These are phyloP conservation scores for Fusarium fracticaudum DNA, from an alignment of 2,329 filamentous ascomycete species.

Conservation along the genomic window DNA sequence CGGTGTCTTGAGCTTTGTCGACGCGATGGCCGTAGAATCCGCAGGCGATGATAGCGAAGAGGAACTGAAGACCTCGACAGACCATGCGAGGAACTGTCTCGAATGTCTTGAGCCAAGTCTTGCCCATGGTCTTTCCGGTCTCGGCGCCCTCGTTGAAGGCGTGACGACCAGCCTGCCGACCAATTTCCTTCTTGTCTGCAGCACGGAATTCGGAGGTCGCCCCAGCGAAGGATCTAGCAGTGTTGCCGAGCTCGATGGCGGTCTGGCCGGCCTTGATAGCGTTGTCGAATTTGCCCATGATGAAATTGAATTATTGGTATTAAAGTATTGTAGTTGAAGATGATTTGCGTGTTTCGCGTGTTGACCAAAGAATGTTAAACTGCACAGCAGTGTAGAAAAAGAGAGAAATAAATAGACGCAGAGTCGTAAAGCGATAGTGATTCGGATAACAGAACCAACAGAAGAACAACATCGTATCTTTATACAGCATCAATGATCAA, in stretches of 20 bases:
- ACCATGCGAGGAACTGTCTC: conserved; percentile 59
- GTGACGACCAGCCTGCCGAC: conserved; percentile 46
- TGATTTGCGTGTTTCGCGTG: not conserved
- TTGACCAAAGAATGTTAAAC: conserved; percentile 12
- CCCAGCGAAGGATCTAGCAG: conserved; percentile 41
- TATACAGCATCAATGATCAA: conserved; percentile 15
- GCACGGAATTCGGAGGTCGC: conserved; percentile 45
- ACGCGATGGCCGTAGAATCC: conserved; percentile 74
- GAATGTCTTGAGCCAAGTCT: conserved; percentile 57
- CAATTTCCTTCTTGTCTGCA: conserved; percentile 48
- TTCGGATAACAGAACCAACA: not conserved
- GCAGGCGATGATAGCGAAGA: conserved; percentile 73
- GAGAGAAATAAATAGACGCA: not conserved
- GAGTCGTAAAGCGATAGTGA: conserved; percentile 4
- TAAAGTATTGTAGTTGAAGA: not conserved
- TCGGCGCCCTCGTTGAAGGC: conserved; percentile 49
- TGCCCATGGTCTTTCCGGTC: conserved; percentile 54
- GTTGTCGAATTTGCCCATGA: conserved; percentile 45
- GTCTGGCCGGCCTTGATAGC: conserved; percentile 48
- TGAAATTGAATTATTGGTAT: not conserved
- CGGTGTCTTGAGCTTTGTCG: conserved; percentile 51
- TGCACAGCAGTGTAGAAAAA: conserved; percentile 32
- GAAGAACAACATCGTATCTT: not conserved
- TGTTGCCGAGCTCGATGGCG: conserved; percentile 47
- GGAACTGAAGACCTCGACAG: conserved; percentile 73